Base-by-base conservation (phyloP, 371 early-diverging fungal genomes). In the Amoeboaphelidium protococcarum region DNA sequence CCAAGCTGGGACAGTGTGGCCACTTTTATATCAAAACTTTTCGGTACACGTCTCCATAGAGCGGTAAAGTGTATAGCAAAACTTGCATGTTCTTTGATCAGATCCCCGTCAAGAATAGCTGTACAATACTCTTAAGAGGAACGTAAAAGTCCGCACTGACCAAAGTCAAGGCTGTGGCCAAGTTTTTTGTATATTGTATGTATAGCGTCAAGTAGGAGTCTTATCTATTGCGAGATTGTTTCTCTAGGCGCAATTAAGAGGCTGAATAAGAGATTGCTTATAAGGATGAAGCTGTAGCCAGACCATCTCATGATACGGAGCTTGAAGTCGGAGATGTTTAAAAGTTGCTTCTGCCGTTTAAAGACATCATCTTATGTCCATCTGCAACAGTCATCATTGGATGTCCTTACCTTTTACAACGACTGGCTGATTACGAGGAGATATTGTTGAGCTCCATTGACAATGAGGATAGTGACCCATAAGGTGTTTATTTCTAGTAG, bases 31-130 rank as follows among this genome's bases (percentile, higher is more conserved):
- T 81, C 45, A 67, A 74, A 53, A 83, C 81, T 0, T 80, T 72
- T 47, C 69, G 80, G 27, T 73, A 87, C 47, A 66, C 68, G 26
- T 78, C 81, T 0, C n/a, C n/a, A n/a, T n/a, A n/a, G n/a, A n/a
- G n/a, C n/a, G 75, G 77, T 45, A 65, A 21, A 21, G 47, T 4
- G 2, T 47, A 67, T 23, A 65, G 80, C 24, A 85, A 83, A 50
- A 76, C 85, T 22, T 84, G 80, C 55, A 58, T 94, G 47, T 74
- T 74, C 52, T 74, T 94, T 51, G 80, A 78, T 0, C 84, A 87
- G 56, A 67, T 71, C 2, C 66, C 67, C 23, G 72, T 76, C 25
- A 62, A 77, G 1, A 88, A 88, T 4, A 78, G 86, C 47, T 81
- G 85, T 0, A 59, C 90, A n/a, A 71, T 86, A 0, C 58, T 92